Evolutionary conservation across 164 flowering plant species (phyloP).

Genomic region (Annona squamosa): DNA sequence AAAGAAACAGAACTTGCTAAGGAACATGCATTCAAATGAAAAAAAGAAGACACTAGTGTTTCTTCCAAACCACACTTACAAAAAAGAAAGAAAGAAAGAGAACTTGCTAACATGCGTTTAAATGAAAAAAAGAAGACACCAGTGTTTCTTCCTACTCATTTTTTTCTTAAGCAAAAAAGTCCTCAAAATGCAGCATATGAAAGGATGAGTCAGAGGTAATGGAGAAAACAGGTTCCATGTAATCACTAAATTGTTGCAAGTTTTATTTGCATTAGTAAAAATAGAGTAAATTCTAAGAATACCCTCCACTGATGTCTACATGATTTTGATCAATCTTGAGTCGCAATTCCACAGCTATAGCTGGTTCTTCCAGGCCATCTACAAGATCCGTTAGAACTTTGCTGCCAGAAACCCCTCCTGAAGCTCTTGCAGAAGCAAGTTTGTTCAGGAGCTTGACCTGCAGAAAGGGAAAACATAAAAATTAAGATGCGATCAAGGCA

Average conservation of each 20-base stretch:
- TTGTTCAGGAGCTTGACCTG: slow-evolving; percentile 94
- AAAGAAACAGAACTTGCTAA: too few species aligned
- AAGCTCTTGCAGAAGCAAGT: slow-evolving; percentile 87
- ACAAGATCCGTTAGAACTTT: slow-evolving; percentile 83
- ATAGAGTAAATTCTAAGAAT: slow-evolving; percentile 11
- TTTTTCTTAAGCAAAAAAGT: too few species aligned
- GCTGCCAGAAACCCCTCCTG: slow-evolving; percentile 67
- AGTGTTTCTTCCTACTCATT: too few species aligned
- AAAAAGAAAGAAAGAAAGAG: background rate
- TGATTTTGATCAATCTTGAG: slow-evolving; percentile 81
- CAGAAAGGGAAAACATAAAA: slow-evolving; percentile 5
- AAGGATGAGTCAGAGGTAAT: too few species aligned
- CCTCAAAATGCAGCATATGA: too few species aligned
- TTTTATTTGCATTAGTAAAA: background rate
- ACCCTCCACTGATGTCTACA: slow-evolving; percentile 86
- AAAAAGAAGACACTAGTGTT: too few species aligned
- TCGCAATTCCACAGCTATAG: slow-evolving; percentile 71
- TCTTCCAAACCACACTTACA: background rate
- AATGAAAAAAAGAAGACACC: too few species aligned
- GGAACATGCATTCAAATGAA: too few species aligned
- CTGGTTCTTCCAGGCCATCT: slow-evolving; percentile 85
- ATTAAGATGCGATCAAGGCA: background rate
- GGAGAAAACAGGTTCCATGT: background rate
- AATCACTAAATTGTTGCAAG: background rate
- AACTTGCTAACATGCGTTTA: background rate